phyloP scores from a whole-genome alignment of 2,329 filamentous ascomycete genomes.

The Beauveria pseudobassiana region DNA sequence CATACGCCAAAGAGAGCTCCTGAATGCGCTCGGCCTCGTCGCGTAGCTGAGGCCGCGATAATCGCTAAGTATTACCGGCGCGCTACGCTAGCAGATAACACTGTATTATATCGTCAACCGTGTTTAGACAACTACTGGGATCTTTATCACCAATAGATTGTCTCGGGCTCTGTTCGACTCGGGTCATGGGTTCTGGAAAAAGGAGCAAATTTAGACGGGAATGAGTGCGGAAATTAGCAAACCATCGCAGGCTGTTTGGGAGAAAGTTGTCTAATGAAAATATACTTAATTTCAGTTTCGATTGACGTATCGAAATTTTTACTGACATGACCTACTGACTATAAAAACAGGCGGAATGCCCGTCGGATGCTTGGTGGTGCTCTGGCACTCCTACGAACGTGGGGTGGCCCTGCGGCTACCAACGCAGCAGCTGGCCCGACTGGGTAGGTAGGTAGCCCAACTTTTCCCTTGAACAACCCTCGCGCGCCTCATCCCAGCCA shows the following conservation, averaged over 20 bases:
- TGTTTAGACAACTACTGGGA: not conserved
- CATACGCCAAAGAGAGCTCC: constrained; percentile 60
- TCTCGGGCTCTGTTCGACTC: not conserved
- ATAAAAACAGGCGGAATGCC: not conserved
- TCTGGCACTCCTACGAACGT: not conserved
- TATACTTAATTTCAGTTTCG: constrained; percentile 9
- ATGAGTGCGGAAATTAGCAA: not conserved
- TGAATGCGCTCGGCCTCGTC: constrained; percentile 16
- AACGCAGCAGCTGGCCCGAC: not conserved
- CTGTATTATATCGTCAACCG: constrained; percentile 3
- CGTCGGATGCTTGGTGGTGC: not conserved
- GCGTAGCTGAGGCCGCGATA: not conserved
- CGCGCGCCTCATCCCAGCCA: not conserved
- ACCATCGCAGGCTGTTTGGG: not conserved
- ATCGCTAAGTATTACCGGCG: not conserved
- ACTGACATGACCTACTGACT: not conserved
- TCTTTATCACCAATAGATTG: too few species aligned
- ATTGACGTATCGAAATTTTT: not conserved
- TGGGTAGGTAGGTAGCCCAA: not conserved
- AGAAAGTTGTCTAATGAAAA: constrained; percentile 12
- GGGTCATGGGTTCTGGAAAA: constrained; percentile 9
- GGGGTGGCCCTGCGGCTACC: constrained; percentile 1
- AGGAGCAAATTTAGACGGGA: constrained; percentile 10
- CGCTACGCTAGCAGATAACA: not conserved
- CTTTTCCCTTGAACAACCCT: constrained; percentile 8